Evolutionary conservation across 768 basidiomycete genomes (phyloP), one percentile per base, ranked within the genome.

Genomic region (Dacryopinax primogenitus): DNA sequence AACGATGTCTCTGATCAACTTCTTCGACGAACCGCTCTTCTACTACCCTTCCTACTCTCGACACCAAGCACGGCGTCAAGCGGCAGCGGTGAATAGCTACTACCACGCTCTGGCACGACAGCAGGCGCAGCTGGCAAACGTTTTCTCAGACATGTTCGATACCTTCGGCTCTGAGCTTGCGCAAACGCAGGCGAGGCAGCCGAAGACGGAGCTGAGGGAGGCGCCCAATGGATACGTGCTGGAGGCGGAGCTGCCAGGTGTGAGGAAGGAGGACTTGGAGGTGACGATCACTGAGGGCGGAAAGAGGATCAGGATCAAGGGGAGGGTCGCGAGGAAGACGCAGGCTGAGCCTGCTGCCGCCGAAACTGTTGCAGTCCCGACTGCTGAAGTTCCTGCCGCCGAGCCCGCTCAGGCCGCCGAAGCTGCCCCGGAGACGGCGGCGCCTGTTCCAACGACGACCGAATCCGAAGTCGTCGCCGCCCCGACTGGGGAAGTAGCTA

Each of bases 1-100:
- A 23, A 32, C 51, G 18, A 58, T 58, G 51, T 58, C 51, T 58
- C 51, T 58, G 51, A 58, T 58, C 51, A 58, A 18, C 51, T 32
- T 58, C 26, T 58, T 58, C 51, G 51, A 58, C 51, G 51, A 13
- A 2, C 51, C 51, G 13, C 26, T 58, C 51, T 6, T 58, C 41
- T 44, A 44, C 51, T 3, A 7, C 13, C 51, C 11, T 6, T 3
- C 30, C 51, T 58, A 3, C 13, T 30, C 13, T 11, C 6, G 18
- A 23, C 51, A 30, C 51, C 30, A 26, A 18, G 3, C 30, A 23
- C 26, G 26, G 4, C 51, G 51, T 30, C 51, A 30, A 6, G 26
- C 26, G 7, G 51, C 51, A 44, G 41, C 41, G 18, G 36, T 23
- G 41, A 15, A 44, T 23, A 18, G 23, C 23, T 23, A 23, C 51